phyloP scores from a whole-genome alignment of 768 basidiomycete species.

The Mycena epipterygia region DNA sequence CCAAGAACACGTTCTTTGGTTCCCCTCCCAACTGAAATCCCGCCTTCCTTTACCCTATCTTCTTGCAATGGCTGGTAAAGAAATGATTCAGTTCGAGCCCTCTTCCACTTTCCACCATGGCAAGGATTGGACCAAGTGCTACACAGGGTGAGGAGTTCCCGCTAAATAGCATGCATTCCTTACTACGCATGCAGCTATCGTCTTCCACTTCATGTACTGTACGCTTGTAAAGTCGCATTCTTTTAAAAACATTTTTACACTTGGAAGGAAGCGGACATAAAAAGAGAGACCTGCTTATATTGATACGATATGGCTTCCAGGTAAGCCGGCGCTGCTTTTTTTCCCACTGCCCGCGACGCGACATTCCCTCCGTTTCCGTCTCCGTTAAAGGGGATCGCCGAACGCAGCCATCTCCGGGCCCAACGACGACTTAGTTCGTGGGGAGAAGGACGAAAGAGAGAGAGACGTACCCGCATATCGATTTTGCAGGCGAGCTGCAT shows the following conservation, averaged over 20 bases:
- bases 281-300: slow-evolving; percentile 25
- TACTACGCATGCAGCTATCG: too few species aligned
- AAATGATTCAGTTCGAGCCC: too few species aligned
- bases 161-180: too few species aligned
- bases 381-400: slow-evolving; percentile 84
- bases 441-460: background rate
- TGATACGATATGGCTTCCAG: slow-evolving; percentile 15
- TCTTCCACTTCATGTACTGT: too few species aligned
- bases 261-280: slow-evolving; percentile 29
- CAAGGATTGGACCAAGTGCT: too few species aligned
- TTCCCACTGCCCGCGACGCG: background rate
- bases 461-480: slow-evolving; percentile 74
- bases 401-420: slow-evolving; percentile 88
- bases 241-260: slow-evolving; percentile 35
- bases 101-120: too few species aligned
- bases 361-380: background rate
- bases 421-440: slow-evolving; percentile 38
- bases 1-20: too few species aligned
- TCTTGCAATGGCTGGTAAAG: too few species aligned
- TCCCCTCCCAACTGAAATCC: too few species aligned
- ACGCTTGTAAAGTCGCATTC: slow-evolving; percentile 29
- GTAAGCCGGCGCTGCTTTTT: slow-evolving; percentile 27
- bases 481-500: too few species aligned
- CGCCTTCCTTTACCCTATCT: too few species aligned
- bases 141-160: too few species aligned